Evolutionary conservation across 73 alveolate species (phyloP).

Genomic region (Blepharisma stoltei): DNA sequence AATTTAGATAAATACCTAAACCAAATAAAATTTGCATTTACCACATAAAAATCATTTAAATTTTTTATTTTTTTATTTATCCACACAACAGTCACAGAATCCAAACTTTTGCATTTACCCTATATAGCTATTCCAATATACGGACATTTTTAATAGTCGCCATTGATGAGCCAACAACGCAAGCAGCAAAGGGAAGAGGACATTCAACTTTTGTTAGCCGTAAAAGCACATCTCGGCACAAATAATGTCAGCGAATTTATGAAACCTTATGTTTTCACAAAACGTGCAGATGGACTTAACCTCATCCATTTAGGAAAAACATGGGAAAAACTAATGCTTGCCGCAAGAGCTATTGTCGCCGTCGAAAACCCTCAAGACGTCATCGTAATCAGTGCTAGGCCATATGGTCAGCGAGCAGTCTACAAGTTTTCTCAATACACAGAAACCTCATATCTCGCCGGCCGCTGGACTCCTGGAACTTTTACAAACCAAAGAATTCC

Average conservation of each 20-base stretch:
- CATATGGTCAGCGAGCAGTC: constrained; percentile 95
- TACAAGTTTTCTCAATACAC: constrained; percentile 92
- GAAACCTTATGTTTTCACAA: constrained; percentile 73
- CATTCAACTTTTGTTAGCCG: too few species aligned
- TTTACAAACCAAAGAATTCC: constrained; percentile 65
- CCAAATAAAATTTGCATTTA: too few species aligned
- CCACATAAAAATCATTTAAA: too few species aligned
- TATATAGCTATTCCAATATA: too few species aligned
- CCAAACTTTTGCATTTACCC: too few species aligned
- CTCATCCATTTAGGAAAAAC: constrained; percentile 71
- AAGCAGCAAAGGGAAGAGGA: too few species aligned
- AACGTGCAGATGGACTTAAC: constrained; percentile 65
- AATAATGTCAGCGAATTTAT: constrained; percentile 63
- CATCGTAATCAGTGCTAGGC: constrained; percentile 65
- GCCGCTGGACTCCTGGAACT: constrained; percentile 97
- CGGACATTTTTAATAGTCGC: too few species aligned
- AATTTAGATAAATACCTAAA: too few species aligned
- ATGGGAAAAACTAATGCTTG: constrained; percentile 84
- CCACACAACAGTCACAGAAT: too few species aligned
- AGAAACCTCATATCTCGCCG: constrained; percentile 78
- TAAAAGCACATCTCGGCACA: constrained; percentile 57
- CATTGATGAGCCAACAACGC: too few species aligned
- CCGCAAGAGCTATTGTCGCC: constrained; percentile 92
- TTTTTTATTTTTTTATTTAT: too few species aligned
- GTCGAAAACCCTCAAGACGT: constrained; percentile 77